phyloP scores from a whole-genome alignment of 2,329 filamentous ascomycete species.

The Rhynchosporium secalis region DNA sequence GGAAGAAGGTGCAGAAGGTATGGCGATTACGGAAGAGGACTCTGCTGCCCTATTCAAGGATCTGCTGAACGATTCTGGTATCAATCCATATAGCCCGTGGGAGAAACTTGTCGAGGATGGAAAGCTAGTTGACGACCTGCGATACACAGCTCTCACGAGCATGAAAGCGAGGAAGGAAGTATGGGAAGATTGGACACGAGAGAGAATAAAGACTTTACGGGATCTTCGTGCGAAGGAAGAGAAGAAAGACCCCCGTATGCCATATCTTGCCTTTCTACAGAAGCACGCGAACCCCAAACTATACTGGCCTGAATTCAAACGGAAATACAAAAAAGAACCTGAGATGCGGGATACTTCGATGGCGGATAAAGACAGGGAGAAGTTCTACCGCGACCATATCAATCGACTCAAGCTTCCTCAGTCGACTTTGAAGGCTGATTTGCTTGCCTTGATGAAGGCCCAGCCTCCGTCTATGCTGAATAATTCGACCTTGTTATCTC shows the following conservation, averaged over 20 bases:
- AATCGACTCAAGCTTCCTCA: slow-evolving; percentile 65
- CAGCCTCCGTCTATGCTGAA: slow-evolving; percentile 61
- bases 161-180: slow-evolving; percentile 80
- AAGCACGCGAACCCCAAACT: slow-evolving; percentile 84
- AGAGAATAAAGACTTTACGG: slow-evolving; percentile 71
- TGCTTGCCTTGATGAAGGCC: slow-evolving; percentile 63
- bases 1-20: slow-evolving; percentile 71
- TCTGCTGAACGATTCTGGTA: slow-evolving; percentile 75
- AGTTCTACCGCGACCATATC: slow-evolving; percentile 74
- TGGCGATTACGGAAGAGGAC: slow-evolving; percentile 73
- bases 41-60: slow-evolving; percentile 78
- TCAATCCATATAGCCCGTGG: slow-evolving; percentile 90
- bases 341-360: slow-evolving; percentile 75
- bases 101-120: slow-evolving; percentile 85
- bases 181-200: slow-evolving; percentile 81
- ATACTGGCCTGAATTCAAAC: slow-evolving; percentile 95
- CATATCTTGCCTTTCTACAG: slow-evolving; percentile 79
- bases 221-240: slow-evolving; percentile 72
- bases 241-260: slow-evolving; percentile 79
- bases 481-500: slow-evolving; percentile 52
- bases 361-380: slow-evolving; percentile 76
- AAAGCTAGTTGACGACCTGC: slow-evolving; percentile 76
- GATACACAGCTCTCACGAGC: slow-evolving; percentile 80
- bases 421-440: slow-evolving; percentile 66
- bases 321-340: slow-evolving; percentile 81